Evolutionary conservation across 352 stramenopile species (phyloP).

Genomic region (Pythium inflatum): DNA sequence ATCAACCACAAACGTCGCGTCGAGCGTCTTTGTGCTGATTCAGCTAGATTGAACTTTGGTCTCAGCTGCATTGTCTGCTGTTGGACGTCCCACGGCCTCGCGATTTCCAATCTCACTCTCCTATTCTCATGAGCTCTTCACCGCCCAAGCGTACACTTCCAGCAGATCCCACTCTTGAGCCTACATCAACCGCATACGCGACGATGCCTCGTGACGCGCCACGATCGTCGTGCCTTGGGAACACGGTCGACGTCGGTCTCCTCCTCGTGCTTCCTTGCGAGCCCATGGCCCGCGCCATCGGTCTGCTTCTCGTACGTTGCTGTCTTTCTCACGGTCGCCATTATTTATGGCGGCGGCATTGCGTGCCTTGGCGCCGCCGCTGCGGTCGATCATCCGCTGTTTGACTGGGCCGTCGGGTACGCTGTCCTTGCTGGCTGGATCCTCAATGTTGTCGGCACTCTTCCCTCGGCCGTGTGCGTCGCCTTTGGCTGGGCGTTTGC

Average conservation of each 20-base stretch:
- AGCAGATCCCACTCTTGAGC: too few species aligned
- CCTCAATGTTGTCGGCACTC: neutral
- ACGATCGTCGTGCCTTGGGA: neutral
- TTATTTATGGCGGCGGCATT: neutral
- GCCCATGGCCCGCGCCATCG: conserved; percentile 3
- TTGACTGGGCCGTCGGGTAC: neutral
- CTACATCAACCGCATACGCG: too few species aligned
- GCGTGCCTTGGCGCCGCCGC: neutral
- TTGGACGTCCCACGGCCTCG: too few species aligned
- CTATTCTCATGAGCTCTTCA: too few species aligned
- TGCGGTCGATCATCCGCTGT: neutral
- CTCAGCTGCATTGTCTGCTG: too few species aligned
- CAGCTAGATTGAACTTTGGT: too few species aligned
- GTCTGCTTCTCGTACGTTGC: neutral
- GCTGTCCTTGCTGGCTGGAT: neutral
- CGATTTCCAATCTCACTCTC: too few species aligned
- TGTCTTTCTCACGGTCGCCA: neutral
- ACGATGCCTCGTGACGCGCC: too few species aligned
- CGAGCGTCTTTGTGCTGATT: too few species aligned
- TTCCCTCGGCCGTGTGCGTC: neutral
- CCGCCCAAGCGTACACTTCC: too few species aligned
- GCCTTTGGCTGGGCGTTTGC: neutral
- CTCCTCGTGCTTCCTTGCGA: neutral
- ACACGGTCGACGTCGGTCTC: neutral
- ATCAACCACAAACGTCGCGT: too few species aligned